Conservation (phyloP, 108 stramenopile genomes). For the Cylindrotheca fusiformis region DNA sequence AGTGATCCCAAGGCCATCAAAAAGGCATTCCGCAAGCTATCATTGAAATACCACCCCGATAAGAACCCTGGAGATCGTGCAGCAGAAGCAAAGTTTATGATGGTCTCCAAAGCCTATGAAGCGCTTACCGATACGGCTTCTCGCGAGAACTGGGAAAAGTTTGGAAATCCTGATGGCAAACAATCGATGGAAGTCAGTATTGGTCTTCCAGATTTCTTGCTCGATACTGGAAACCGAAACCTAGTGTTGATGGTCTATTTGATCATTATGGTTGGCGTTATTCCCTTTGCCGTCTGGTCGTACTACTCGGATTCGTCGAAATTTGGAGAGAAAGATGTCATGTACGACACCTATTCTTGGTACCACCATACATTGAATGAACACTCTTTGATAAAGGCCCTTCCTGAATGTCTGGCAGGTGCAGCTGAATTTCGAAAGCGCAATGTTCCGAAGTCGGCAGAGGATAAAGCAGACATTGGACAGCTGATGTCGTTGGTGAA, state of each 20-base stretch:
- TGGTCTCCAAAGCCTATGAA: conserved; percentile 96
- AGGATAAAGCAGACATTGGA: conserved; percentile 65
- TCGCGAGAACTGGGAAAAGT: conserved; percentile 93
- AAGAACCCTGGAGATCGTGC: conserved; percentile 89
- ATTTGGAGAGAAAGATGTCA: conserved; percentile 97
- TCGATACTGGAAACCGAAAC: conserved; percentile 90
- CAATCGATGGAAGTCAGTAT: conserved; percentile 95
- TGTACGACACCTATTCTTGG: conserved; percentile 97
- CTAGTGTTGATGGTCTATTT: conserved; percentile 92
- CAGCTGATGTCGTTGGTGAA: conserved; percentile 51
- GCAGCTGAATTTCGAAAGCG: conserved; percentile 86
- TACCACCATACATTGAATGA: conserved; percentile 87
- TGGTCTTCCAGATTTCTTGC: conserved; percentile 92
- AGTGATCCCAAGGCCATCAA: conserved; percentile 85
- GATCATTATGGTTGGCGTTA: conserved; percentile 94
- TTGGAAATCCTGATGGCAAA: conserved; percentile 98
- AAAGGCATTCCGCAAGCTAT: conserved; percentile 82
- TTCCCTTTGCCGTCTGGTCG: conserved; percentile 86
- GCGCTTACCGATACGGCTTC: conserved; percentile 88
- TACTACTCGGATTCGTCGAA: conserved; percentile 96
- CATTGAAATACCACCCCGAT: conserved; percentile 92
- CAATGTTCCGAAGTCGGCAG: conserved; percentile 65
- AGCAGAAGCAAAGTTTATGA: conserved; percentile 94
- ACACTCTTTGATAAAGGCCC: conserved; percentile 64
- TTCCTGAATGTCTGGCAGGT: conserved; percentile 86